Evolutionary conservation across 2,329 filamentous ascomycete species (phyloP), one percentile per base, ranked within the genome.

Genomic region (Tolypocladium cylindrosporum): DNA sequence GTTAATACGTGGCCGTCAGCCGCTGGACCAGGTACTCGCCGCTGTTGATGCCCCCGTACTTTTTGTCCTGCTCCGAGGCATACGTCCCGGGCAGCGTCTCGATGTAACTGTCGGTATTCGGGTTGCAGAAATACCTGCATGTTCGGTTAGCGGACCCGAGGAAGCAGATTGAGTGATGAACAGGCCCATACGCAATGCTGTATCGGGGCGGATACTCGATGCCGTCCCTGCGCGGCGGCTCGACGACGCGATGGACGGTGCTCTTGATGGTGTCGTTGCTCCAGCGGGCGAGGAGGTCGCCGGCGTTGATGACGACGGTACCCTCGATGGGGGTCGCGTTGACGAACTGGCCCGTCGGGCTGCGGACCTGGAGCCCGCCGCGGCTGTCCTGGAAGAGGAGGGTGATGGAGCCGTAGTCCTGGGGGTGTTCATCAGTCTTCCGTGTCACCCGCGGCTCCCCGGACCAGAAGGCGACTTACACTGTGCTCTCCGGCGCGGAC

Each of bases 231-330:
- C 77, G 75, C 1, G 90, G 89, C 2, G 92, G 92, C 74, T 96
- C 89, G 6, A 97, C 89, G 1, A 97, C 92, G 13, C 91, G 85
- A 72, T 97, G 92, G 60, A 91, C 84, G 4, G 92, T 97, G 68
- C 89, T 93, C 75, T 89, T 91, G 74, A 97, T 96, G 5, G 83
- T 88, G 67, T 95, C 90, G 68, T 97, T 97, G 62, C 88, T 90
- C 92, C 91, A 96, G 56, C 91, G 79, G 1, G 90, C 87, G 55
- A 97, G 76, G 64, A 97, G 70, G 69, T 97, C 92, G 1, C 91
- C 92, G 0, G 91, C 91, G 67, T 97, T 97, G 62, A 96, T 83
- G 13, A 97, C 90, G 45, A 94, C 87, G 0, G 90, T 91, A 57
- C 85, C 86, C 41, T 85, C 78, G 60, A 96, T 93, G 0, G 92